phyloP scores from a whole-genome alignment of 495 filamentous ascomycete genomes.

The Annulohypoxylon moriforme region DNA sequence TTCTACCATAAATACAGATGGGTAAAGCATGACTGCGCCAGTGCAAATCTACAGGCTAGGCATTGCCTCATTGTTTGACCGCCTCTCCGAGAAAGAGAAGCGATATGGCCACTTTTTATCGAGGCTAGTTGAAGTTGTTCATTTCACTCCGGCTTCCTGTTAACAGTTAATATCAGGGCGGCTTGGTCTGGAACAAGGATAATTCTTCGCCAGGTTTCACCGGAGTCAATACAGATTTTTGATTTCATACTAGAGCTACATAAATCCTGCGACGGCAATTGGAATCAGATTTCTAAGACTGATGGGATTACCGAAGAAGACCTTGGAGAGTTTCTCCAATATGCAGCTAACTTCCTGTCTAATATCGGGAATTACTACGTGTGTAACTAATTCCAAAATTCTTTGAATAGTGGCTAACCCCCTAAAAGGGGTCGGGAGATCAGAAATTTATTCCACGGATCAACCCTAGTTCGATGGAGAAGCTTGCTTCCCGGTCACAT shows the following conservation, averaged over 20 bases:
- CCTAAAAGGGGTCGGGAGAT: constrained; percentile 41
- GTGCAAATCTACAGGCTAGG: constrained; percentile 12
- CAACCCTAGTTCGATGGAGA: constrained; percentile 1
- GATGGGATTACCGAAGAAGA: constrained; percentile 31
- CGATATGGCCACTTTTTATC: constrained; percentile 10
- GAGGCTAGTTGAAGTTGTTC: background rate
- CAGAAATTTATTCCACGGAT: constrained; percentile 22
- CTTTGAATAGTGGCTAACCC: constrained; percentile 9
- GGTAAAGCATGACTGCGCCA: background rate
- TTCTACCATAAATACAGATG: background rate
- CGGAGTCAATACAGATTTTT: constrained; percentile 3
- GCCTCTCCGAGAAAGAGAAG: constrained; percentile 5
- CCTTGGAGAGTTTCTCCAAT: constrained; percentile 43
- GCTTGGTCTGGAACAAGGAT: constrained; percentile 12
- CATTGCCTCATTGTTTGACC: constrained; percentile 7
- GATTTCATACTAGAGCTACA: constrained; percentile 13
- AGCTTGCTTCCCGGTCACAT: constrained; percentile 12
- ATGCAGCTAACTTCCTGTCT: constrained; percentile 51
- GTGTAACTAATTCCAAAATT: background rate
- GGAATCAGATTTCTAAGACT: background rate
- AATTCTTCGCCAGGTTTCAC: constrained; percentile 9
- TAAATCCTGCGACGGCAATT: constrained; percentile 1
- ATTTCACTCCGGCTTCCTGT: background rate
- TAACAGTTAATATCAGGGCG: background rate
- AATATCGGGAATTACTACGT: constrained; percentile 55